Evolutionary conservation across 208 protist species (phyloP), one percentile per base, ranked within the genome.

Genomic region (Leishmania aethiopica): DNA sequence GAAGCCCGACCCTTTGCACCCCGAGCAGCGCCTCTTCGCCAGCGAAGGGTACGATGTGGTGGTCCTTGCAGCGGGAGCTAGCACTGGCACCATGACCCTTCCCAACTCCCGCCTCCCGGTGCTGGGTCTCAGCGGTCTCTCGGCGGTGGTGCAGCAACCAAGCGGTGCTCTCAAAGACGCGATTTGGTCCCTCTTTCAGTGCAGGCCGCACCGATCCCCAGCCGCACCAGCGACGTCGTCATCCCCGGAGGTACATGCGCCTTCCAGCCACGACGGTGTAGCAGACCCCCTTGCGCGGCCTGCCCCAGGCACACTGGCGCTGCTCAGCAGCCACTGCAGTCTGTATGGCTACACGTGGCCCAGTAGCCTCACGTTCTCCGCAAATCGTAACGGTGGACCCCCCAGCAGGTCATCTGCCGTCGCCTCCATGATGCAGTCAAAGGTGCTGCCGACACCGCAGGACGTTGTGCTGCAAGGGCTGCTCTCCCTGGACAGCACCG

Each of bases 21-120:
- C 88, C 8, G 76, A 77, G 19, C 37, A 78, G 53, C 88, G 90
- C 47, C 49, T 90, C 35, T 80, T 75, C 10, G 80, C 77, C 15
- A 80, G 62, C 57, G 85, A 91, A 32, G 55, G 73, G 8, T 97
- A 94, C 78, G 94, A 97, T 59, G 83, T 97, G 42, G 93, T 97
- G 49, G 93, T 97, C 72, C 86, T 96, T 53, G 88, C 94, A 10
- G 87, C 92, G 13, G 94, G 94, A 10, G 84, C 85, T 0, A 74
- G 85, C 59, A 95, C 93, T 6, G 91, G 91, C 11, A 72, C 67
- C 25, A 70, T 97, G 25, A 95, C 94, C 60, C 80, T 88, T 51
- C 78, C 84, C 37, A 91, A 89, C 55, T 89, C 89, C 1, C 91
- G 88, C 10, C 81, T 97, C 35, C 94, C 94, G 17, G 87, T 97